Evolutionary conservation across 2,329 filamentous ascomycete genomes (phyloP), one percentile per base, ranked within the genome.

Genomic region (Neonectria faginata): DNA sequence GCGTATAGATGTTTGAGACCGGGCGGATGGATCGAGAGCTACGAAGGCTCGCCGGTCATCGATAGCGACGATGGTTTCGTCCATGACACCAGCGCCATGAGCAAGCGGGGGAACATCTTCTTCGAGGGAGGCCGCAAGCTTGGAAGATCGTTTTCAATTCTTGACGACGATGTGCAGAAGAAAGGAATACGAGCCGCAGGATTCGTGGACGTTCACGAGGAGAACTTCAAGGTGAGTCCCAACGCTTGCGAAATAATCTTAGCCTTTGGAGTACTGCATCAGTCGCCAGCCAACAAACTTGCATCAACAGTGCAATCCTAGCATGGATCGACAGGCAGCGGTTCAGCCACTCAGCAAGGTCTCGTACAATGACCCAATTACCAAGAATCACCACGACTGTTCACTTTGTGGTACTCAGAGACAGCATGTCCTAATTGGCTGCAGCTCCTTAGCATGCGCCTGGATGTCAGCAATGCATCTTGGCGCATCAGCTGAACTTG

Each of bases 1-100:
- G 76, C 83, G 5, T 86, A 78, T 72, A 79, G 80, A 61, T 82
- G 86, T 60, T 78, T 88, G 16, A 83, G 83, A 66, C 87, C 88
- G 0, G 87, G 87, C 14, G 87, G 84, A 25, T 79, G 72, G 56
- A 47, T 79, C 20, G 74, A 79, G 65, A 67, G 74, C 62, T 53
- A 73, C 12, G 75, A 76, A 51, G 69, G 70, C 9, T 67, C 68
- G 4, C 62, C 69, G 22, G 44, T 44, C 8, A 61, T 67, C 20
- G 25, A 31, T 8, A 73, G 75, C 54, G 74, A 78, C 50, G 74
- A 77, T 29, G 72, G 64, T 14, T 70, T 70, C n/a, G 65, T 77
- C 3, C 64, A 67, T 4, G 55, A 65, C 25, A 66, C 69, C 3
- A 75, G 69, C 12, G 66, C 67, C 25, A 66, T 69, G 64, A 51